Evolutionary conservation across 2,329 filamentous ascomycete species (phyloP), one percentile per base, ranked within the genome.

Genomic region (Trichophyton equinum): DNA sequence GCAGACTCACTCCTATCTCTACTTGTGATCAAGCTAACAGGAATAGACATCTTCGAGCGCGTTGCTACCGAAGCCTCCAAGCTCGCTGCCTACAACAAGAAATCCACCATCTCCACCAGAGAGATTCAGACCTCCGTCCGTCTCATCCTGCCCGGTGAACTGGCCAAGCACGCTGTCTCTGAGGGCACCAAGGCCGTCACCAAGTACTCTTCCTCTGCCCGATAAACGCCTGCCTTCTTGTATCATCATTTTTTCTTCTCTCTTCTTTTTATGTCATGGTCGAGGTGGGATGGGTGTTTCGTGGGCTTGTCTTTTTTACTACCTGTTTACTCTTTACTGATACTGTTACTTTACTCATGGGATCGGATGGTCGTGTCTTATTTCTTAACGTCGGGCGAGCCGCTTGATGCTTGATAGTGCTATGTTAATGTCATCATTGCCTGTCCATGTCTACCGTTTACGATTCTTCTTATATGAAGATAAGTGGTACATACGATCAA

Each of bases 61-160:
- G 92, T 99, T 70, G 94, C 94, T 67, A 96, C 94, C 63, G 94
- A 99, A 81, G 94, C 94, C 59, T 96, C 90, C 76, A 99, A 99
- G 87, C 87, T 99, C 64, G 94, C 94, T 70, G 94, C 94, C 66
- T 99, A 99, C 85, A 99, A 99, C 88, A 99, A 97, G 88, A 99
- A 99, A 85, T 97, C 92, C 58, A 99, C 94, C 76, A 99, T 99
- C 80, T 97, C 92, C 60, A 97, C 94, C 69, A 88, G 94, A 74
- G 94, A 99, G 82, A 99, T 99, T 75, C 94, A 99, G 85, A 99
- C 94, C 71, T 96, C 94, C 78, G 94, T 99, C 71, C 88, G 94
- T 69, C 86, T 99, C 65, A 99, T 99, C 79, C 88, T 99, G 60
- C 94, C 94, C 55, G 94, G 94, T 81, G 94, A 99, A 82, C 85